Base-by-base conservation (phyloP, 140 eudicot genomes). In the Stevia rebaudiana region DNA sequence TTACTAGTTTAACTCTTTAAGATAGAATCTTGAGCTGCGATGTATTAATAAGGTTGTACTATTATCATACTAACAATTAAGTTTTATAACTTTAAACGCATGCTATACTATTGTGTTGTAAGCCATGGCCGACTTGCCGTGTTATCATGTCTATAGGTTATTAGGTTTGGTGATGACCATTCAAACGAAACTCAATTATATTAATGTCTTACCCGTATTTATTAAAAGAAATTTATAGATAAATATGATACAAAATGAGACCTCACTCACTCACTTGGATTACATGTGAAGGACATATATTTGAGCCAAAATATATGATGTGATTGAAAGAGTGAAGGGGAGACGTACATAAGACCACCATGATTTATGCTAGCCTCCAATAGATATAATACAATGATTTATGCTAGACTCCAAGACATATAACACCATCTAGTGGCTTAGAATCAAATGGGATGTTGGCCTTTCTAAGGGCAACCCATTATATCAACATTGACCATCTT, bases 401-500 rank as follows among this genome's bases (percentile, higher is more conserved):
- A 52, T 25, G 50, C 55, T 50, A 49, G 62, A 31, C 47, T 65
- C 57, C 77, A 63, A 51, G 15, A 11, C 36, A 51, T 28, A 28
- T 28, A 28, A 28, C 33, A 28, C 2, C 33, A 28, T 28, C 33
- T 1, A 28, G n/a, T n/a, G n/a, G n/a, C n/a, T 28, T 28, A 28
- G 2, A 28, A 28, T 28, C 33, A 66, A 58, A 67, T 74, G 79
- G 79, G 61, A 25, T 74, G 79, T 67, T 74, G 74, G 74, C 41
- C 43, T 44, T 74, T 67, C 41, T 19, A 33, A 16, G 62, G 71
- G 71, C 74, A 74, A n/a, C 68, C 69, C 69, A 65, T 59, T 70
- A 52, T 30, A 44, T 24, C 11, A 35, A 47, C 41, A 41, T 50
- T 65, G 40, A 71, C 68, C 71, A 60, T 59, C 3, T 22, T 21